Conservation (phyloP, 371 early-diverging fungal genomes). For the Mucor mucedo region DNA sequence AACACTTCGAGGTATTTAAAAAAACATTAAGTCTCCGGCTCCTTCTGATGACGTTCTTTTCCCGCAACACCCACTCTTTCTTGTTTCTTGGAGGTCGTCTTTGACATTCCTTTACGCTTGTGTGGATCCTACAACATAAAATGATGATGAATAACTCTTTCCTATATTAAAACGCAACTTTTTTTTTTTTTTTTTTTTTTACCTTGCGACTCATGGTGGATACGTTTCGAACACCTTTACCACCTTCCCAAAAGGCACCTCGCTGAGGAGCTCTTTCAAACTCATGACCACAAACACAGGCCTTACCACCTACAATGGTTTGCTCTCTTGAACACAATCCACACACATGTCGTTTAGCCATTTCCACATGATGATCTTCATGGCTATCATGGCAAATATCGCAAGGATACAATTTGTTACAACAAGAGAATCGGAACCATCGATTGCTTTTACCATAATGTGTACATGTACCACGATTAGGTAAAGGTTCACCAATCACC, state of each 20-base stretch:
- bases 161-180: not conserved
- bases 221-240: conserved; percentile 88
- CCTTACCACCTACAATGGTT: conserved; percentile 45
- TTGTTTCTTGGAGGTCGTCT: conserved; percentile 60
- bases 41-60: conserved; percentile 29
- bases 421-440: conserved; percentile 98
- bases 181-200: not conserved
- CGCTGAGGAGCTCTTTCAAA: conserved; percentile 48
- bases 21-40: not conserved
- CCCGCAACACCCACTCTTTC: conserved; percentile 59
- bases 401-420: conserved; percentile 80
- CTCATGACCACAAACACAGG: conserved; percentile 76
- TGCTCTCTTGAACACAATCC: conserved; percentile 93
- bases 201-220: conserved; percentile 85
- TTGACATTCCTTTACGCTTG: conserved; percentile 51
- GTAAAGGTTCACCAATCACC: conserved; percentile 75
- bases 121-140: conserved; percentile 42
- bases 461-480: conserved; percentile 85
- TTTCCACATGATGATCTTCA: conserved; percentile 70
- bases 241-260: conserved; percentile 96
- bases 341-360: conserved; percentile 90
- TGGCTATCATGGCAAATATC: conserved; percentile 91
- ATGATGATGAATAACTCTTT: too few relatives aligned
- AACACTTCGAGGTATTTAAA: too few relatives aligned
- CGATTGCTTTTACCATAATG: conserved; percentile 94